Evolutionary conservation across 768 basidiomycete species (phyloP).

Genomic region (Exidia glandulosa): DNA sequence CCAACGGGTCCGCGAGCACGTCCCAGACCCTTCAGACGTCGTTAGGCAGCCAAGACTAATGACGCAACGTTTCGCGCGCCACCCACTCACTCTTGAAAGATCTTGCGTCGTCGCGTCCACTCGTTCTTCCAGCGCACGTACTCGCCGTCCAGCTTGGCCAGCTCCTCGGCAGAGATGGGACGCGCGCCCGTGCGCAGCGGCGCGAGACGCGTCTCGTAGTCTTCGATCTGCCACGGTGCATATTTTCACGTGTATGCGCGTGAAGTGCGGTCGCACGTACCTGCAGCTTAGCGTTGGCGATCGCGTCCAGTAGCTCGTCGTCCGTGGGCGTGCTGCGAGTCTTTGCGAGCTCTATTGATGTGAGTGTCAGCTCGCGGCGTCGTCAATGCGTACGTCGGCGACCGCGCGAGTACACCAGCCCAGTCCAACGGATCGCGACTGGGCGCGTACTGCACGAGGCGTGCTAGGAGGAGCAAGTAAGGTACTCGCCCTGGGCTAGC

Average conservation of each 20-base stretch:
- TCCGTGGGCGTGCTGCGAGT: constrained; percentile 61
- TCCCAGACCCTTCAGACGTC: constrained; percentile 54
- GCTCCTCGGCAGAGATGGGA: constrained; percentile 60
- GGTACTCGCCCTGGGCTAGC: background rate
- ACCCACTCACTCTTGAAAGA: constrained; percentile 57
- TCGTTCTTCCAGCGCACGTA: constrained; percentile 74
- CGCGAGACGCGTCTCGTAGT: constrained; percentile 37
- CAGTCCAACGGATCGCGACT: no score
- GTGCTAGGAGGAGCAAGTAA: background rate
- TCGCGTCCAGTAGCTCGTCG: constrained; percentile 44
- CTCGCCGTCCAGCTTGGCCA: constrained; percentile 55
- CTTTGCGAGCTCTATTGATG: constrained; percentile 63
- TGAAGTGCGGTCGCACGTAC: constrained; percentile 26
- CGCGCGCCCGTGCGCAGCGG: constrained; percentile 60
- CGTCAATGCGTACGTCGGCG: no score
- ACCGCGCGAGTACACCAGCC: no score
- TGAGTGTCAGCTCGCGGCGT: no score
- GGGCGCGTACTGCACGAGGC: no score
- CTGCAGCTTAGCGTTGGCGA: constrained; percentile 37
- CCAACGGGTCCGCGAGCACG: constrained; percentile 52
- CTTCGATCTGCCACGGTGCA: constrained; percentile 33
- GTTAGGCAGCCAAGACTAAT: background rate
- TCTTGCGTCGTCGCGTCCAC: constrained; percentile 67
- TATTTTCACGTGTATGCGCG: constrained; percentile 1
- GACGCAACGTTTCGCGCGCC: background rate